phyloP scores from a whole-genome alignment of 2,329 filamentous ascomycete genomes.

The Calonectria leucothoes region DNA sequence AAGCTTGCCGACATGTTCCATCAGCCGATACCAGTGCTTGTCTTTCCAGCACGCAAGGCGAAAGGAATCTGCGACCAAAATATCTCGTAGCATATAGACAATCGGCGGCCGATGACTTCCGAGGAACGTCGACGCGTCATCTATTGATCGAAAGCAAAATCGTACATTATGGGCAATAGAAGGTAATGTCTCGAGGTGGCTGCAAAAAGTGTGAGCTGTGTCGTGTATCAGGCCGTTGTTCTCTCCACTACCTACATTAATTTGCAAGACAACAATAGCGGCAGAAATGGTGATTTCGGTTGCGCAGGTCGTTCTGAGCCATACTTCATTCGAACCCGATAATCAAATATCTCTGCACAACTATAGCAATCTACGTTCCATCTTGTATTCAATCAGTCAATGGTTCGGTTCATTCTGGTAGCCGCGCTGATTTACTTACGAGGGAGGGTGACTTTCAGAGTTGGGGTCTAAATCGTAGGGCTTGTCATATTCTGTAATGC shows the following conservation, averaged over 20 bases:
- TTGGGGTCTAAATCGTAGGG: background rate
- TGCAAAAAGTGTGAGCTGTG: background rate
- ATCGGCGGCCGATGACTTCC: background rate
- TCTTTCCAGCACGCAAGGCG: background rate
- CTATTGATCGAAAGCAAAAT: background rate
- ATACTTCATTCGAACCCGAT: too few species aligned
- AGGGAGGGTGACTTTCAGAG: accelerated
- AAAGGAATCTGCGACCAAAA: background rate
- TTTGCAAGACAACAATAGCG: background rate
- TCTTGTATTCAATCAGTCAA: background rate
- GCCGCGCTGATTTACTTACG: background rate
- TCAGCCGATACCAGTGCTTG: background rate
- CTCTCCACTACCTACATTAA: background rate
- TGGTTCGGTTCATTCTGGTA: background rate
- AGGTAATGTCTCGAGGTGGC: background rate
- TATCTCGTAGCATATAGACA: background rate
- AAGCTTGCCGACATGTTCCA: background rate
- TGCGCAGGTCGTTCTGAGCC: background rate
- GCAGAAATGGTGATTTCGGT: background rate
- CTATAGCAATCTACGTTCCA: background rate
- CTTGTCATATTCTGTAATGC: background rate
- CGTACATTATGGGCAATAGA: background rate
- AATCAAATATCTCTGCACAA: background rate
- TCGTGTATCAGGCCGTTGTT: background rate
- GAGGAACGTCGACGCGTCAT: background rate